Base-by-base conservation (phyloP, 768 basidiomycete species). In the Asterophora parasitica region DNA sequence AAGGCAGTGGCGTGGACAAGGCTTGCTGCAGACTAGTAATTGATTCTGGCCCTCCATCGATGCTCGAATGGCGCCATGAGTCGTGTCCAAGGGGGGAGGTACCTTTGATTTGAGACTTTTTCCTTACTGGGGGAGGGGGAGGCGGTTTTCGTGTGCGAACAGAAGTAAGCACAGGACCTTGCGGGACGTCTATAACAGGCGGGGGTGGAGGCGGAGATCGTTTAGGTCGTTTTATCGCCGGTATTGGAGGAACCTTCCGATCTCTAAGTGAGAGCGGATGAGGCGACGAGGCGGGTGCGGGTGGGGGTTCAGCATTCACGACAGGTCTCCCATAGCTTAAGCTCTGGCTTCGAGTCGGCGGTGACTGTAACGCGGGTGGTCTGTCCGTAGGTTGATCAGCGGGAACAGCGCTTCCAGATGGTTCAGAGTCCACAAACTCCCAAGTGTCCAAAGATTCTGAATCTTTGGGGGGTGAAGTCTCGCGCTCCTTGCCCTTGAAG, bases 401-500 rank as follows among this genome's bases (percentile, higher is more conserved):
- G 27, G 63, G 57, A 56, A 64, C 58, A 16, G 62, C 52, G 44
- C 62, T 65, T 1, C 33, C 11, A 13, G 44, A 44, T 19, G 52
- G 23, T 57, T 61, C 58, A 6, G 58, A 56, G 39, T 64, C 64
- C 3, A 79, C 53, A n/a, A 76, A 62, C 55, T 78, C 76, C 77
- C 77, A 79, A 10, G 65, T 44, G 12, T 77, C 70, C 23, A 72
- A 48, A 6, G 63, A 53, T 48, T 74, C 73, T 12, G 63, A 53
- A 48, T 74, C 73, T 12, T 51, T 34, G 40, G 46, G 4, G 50
- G 51, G 3, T 23, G 3, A 3, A 23, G 23, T 54, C 52, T 55
- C 61, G 58, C 64, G 68, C 49, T 69, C 73, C 61, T 68, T 78
- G 37, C 66, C 73, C 60, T 68, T 71, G 31, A 59, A 54, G n/a